phyloP scores from a whole-genome alignment of 179 eudicot species.

The Corrigiola litoralis region DNA sequence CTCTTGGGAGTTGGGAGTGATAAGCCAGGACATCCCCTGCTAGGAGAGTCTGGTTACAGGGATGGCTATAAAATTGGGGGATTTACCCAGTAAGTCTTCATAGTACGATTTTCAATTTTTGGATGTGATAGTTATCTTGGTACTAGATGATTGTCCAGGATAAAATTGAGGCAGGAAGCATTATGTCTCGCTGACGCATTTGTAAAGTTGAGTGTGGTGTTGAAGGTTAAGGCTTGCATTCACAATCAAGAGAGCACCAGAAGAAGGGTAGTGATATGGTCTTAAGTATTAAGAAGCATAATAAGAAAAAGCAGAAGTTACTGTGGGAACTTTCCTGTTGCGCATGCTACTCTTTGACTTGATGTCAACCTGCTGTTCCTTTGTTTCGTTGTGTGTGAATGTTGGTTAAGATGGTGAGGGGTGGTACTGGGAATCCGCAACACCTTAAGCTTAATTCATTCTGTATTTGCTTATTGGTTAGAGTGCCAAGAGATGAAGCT shows the following conservation, averaged over 20 bases:
- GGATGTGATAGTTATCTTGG: not conserved
- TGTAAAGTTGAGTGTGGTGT: conserved; percentile 92
- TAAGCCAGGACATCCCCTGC: conserved; percentile 44
- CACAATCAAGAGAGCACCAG: conserved; percentile 93
- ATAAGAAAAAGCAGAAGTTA: conserved; percentile 73
- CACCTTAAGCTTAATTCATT: conserved; percentile 4
- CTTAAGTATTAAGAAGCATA: conserved; percentile 66
- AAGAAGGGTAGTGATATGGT: conserved; percentile 81
- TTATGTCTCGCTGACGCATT: conserved; percentile 92
- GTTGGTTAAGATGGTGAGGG: not conserved
- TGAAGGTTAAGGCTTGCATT: conserved; percentile 87
- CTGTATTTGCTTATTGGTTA: conserved; percentile 22
- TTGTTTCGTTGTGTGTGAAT: not conserved
- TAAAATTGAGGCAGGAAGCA: conserved; percentile 30
- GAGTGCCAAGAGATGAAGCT: conserved; percentile 51
- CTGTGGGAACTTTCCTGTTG: conserved; percentile 14
- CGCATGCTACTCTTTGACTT: not conserved
- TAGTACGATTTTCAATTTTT: not conserved
- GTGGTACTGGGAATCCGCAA: not conserved
- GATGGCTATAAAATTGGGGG: conserved; percentile 47
- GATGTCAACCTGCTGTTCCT: not conserved
- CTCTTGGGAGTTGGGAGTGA: conserved; percentile 56
- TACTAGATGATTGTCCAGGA: not conserved
- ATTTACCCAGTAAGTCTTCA: conserved; percentile 57
- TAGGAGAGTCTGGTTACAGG: conserved; percentile 74